Evolutionary conservation across 2,329 filamentous ascomycete genomes (phyloP).

Genomic region (Aspergillus aculeatinus): DNA sequence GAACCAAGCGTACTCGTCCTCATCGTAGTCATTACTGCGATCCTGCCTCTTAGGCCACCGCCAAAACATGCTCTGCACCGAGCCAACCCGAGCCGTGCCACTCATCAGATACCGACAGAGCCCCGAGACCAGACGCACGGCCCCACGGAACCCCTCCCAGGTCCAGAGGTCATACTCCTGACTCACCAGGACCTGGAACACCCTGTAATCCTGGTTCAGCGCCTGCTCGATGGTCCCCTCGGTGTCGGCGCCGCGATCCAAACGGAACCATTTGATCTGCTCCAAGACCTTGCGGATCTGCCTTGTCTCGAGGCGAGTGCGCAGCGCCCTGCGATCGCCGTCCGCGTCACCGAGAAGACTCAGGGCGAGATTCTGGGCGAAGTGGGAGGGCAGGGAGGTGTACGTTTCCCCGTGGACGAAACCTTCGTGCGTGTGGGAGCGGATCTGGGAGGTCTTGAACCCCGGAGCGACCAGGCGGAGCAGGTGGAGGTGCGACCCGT

Average conservation of each 20-base stretch:
- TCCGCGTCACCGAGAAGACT: slow-evolving; percentile 19
- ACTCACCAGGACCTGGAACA: slow-evolving; percentile 27
- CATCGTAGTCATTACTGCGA: slow-evolving; percentile 4
- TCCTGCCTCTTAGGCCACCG: slow-evolving; percentile 16
- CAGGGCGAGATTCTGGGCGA: slow-evolving; percentile 16
- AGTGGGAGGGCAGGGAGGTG: not conserved
- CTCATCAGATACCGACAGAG: slow-evolving; percentile 30
- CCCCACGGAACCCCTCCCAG: slow-evolving; percentile 21
- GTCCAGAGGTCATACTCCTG: slow-evolving; percentile 30
- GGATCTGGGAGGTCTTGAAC: slow-evolving; percentile 26
- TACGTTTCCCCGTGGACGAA: not conserved
- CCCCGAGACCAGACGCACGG: slow-evolving; percentile 20
- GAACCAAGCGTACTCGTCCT: not conserved
- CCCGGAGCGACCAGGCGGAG: slow-evolving; percentile 31
- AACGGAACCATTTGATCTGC: slow-evolving; percentile 16
- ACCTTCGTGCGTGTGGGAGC: slow-evolving; percentile 18
- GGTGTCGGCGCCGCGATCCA: slow-evolving; percentile 12
- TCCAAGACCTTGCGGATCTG: slow-evolving; percentile 10
- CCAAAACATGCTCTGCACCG: slow-evolving; percentile 24
- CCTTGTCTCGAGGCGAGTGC: slow-evolving; percentile 16
- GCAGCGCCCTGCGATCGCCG: not conserved
- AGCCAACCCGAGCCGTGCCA: slow-evolving; percentile 25
- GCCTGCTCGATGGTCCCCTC: slow-evolving; percentile 9
- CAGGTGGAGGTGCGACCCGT: slow-evolving; percentile 30
- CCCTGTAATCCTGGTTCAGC: slow-evolving; percentile 6